phyloP scores from a whole-genome alignment of 352 stramenopile genomes.

The Pilasporangium apinafurcum region DNA sequence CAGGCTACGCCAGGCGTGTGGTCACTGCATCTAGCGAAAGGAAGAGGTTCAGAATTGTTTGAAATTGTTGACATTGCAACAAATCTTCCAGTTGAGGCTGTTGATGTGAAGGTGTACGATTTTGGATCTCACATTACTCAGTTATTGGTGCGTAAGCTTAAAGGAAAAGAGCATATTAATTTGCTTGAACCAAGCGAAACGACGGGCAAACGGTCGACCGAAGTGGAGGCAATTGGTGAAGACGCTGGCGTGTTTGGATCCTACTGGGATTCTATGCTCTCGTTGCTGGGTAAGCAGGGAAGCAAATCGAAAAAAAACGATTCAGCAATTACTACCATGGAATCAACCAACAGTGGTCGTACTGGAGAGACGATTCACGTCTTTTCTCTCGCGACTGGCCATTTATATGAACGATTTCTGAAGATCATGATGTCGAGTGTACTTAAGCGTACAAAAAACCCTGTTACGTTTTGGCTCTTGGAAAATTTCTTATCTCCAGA shows the following conservation, averaged over 20 bases:
- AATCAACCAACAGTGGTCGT: slow-evolving; percentile 20
- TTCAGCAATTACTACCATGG: slow-evolving; percentile 6
- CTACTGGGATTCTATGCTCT: slow-evolving; percentile 75
- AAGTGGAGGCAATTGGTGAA: slow-evolving; percentile 29
- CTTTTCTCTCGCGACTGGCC: slow-evolving; percentile 96
- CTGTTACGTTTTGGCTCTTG: slow-evolving; percentile 99
- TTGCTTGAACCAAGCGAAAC: slow-evolving; percentile 32
- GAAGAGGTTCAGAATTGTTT: slow-evolving; percentile 67
- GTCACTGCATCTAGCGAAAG: slow-evolving; percentile 86
- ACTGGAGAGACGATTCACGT: slow-evolving; percentile 96
- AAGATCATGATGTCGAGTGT: slow-evolving; percentile 99
- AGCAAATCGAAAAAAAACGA: slow-evolving; percentile 8
- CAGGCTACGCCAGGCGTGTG: slow-evolving; percentile 95
- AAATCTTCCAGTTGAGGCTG: slow-evolving; percentile 25
- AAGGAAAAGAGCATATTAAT: slow-evolving; percentile 80
- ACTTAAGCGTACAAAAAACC: slow-evolving; percentile 93
- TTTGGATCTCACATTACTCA: slow-evolving; percentile 87
- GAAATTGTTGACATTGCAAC: slow-evolving; percentile 59
- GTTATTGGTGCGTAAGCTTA: slow-evolving; percentile 89
- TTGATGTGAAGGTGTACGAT: slow-evolving; percentile 59
- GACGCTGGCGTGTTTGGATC: slow-evolving; percentile 46
- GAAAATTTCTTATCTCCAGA: slow-evolving; percentile 98
- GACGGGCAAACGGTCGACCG: slow-evolving; percentile 1
- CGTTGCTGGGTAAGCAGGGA: slow-evolving; percentile 45
- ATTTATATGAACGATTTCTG: slow-evolving; percentile 98